Base-by-base conservation (phyloP, 768 basidiomycete genomes). In the Pilatotrama ljubarskyi region DNA sequence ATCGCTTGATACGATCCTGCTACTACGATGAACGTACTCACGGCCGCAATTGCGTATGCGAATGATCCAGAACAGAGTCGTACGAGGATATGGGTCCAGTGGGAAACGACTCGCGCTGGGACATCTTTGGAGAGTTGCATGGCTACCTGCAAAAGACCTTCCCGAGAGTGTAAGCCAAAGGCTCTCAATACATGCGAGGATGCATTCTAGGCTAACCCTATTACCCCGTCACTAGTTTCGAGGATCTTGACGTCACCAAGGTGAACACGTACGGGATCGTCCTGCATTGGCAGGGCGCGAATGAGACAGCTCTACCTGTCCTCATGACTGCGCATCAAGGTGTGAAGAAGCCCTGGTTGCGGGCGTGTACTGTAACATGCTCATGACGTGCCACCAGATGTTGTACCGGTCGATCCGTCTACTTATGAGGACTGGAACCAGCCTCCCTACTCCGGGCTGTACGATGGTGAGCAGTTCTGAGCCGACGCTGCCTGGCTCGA, bases 261-360 rank as follows among this genome's bases (percentile, higher is more conserved):
- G 80, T 88, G 51, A 85, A 85, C 64, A 84, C 80, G 0, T 86
- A 82, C 51, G 85, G 81, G 0, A 75, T 87, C 15, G 72, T 88
- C 1, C 83, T 82, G 64, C 80, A 82, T 44, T 87, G 85, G 84
- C 72, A 79, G 43, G 86, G 86, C 2, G 74, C 76, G 10, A 74
- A 83, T 44, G 58, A 73, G 8, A 58, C 70, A 7, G 69, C 81
- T 32, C 84, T 84, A 64, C 88, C 85, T 0, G 65, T 86, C 2
- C 71, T 88, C 13, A 71, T 83, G 36, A 72, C 79, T 13, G 81
- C 80, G 8, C 83, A 84, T 62, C 82, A 84, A 72, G 84, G 81
- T 79, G n/a, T 32, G 29, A n/a, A n/a, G n/a, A n/a, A 35, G 48
- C 18, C 25, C 35, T 15, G 42, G 42, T 18, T 18, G n/a, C 20